Conservation (phyloP, 345 rosid species). For the Cardamine resedifolia region DNA sequence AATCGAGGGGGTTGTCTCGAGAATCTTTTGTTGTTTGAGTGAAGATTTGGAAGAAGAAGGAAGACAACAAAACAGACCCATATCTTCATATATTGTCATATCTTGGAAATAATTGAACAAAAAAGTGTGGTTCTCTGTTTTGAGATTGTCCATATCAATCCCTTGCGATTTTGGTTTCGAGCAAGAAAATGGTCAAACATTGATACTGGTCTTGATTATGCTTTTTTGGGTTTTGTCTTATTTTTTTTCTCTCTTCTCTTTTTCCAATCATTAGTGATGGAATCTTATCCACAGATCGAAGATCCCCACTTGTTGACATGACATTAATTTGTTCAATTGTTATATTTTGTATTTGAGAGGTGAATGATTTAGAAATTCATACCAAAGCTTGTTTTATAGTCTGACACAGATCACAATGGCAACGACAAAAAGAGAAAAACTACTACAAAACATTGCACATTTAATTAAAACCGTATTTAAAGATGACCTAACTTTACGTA, state of each 20-base stretch:
- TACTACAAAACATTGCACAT: slow-evolving; percentile 2
- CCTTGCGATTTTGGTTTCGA: neutral
- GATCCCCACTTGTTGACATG: neutral
- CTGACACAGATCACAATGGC: neutral
- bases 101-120: neutral
- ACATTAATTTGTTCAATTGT: neutral
- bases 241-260: no score
- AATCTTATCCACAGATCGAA: neutral
- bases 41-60: neutral
- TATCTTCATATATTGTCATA: neutral
- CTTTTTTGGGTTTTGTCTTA: neutral
- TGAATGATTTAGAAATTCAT: neutral
- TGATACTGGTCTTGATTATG: neutral
- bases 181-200: neutral
- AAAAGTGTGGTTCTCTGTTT: slow-evolving; percentile 21
- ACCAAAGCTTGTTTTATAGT: neutral
- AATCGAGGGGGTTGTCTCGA: neutral
- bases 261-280: neutral
- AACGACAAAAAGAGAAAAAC: neutral
- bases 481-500: slow-evolving; percentile 5
- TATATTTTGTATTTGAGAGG: neutral
- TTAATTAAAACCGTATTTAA: neutral
- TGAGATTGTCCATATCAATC: slow-evolving; percentile 15
- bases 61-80: slow-evolving; percentile 6
- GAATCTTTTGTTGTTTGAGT: neutral